Evolutionary conservation across 176 grass and related monocot genomes (phyloP).

Genomic region (sorghum (Sorghum bicolor)): DNA sequence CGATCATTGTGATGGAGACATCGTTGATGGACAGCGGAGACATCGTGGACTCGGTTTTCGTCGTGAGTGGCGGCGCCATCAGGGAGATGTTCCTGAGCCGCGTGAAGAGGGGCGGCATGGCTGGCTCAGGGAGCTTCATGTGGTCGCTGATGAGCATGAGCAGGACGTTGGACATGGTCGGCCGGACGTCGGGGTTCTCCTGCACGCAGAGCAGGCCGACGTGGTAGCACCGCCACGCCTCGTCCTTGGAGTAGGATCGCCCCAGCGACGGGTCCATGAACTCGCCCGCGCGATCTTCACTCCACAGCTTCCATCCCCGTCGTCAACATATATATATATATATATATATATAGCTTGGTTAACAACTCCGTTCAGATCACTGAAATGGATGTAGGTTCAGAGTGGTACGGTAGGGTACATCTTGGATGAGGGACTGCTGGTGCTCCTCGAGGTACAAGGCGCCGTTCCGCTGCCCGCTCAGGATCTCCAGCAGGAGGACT

Average conservation of each 20-base stretch:
- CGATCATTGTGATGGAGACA: slow-evolving; percentile 54
- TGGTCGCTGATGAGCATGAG: slow-evolving; percentile 79
- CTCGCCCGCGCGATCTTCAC: slow-evolving; percentile 15
- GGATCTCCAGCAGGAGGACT: slow-evolving; percentile 76
- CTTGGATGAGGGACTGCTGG: slow-evolving; percentile 64
- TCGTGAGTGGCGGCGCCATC: background rate
- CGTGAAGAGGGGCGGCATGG: slow-evolving; percentile 37
- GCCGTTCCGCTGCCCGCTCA: slow-evolving; percentile 71
- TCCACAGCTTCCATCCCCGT: slow-evolving; percentile 82
- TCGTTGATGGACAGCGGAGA: slow-evolving; percentile 55
- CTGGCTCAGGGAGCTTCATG: slow-evolving; percentile 41
- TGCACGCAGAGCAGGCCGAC: slow-evolving; percentile 78
- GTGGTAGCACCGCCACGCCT: slow-evolving; percentile 67
- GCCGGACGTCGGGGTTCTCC: slow-evolving; percentile 62
- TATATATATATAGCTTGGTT: too few species aligned
- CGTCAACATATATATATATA: too few species aligned
- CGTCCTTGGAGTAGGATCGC: slow-evolving; percentile 19
- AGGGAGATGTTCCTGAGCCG: slow-evolving; percentile 8
- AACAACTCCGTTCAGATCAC: background rate
- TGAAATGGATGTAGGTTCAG: background rate
- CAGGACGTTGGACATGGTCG: slow-evolving; percentile 69
- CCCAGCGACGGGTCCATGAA: slow-evolving; percentile 63
- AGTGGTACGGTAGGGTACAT: background rate
- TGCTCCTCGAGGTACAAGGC: slow-evolving; percentile 53
- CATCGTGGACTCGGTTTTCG: slow-evolving; percentile 28